Evolutionary conservation across 2,329 filamentous ascomycete species (phyloP), one percentile per base, ranked within the genome.

Genomic region (Nemania bipapillata): DNA sequence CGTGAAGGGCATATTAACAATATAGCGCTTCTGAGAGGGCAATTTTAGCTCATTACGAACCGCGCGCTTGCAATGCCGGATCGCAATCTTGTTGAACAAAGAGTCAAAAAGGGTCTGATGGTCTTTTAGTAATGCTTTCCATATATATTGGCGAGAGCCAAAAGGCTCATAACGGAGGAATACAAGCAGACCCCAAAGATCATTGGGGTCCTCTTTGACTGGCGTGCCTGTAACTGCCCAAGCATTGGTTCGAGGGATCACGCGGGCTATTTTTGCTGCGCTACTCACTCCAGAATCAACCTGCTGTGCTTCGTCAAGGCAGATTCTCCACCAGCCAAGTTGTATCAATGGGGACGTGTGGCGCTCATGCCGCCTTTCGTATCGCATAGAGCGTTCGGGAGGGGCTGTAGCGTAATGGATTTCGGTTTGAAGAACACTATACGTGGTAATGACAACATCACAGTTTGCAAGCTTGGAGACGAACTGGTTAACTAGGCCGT

Each of bases 161-260:
- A 92, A 95, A 1, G 94, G 93, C 67, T 93, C 86, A 75, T 91
- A 94, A 20, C 87, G 86, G 8, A 98, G 85, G 73, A 99, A 98
- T 0, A 92, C 83, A 0, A 98, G 79, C 4, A 98, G 83, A 0
- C 95, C 95, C 72, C 90, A 89, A 7, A 97, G 83, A 78, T 97
- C 95, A 74, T 82, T 80, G 35, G 95, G 86, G 70, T 93, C 87
- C 72, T 93, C 92, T 72, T 92, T 91, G 42, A 98, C 86, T 0
- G 96, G 96, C 0, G 96, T 99, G 49, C 93, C 96, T 0, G 93
- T 95, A 47, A 99, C 90, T 15, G 91, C 94, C 96, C 96, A 98
- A 1, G 93, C 91, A 80, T 97, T 94, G 71, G 92, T 81, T 30
- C 96, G 87, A 52, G 95, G 94, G 69, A 99, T 91, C 28, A 91